Evolutionary conservation across 192 early-diverging fungal genomes (phyloP).

Genomic region (Linnemannia schmuckeri): DNA sequence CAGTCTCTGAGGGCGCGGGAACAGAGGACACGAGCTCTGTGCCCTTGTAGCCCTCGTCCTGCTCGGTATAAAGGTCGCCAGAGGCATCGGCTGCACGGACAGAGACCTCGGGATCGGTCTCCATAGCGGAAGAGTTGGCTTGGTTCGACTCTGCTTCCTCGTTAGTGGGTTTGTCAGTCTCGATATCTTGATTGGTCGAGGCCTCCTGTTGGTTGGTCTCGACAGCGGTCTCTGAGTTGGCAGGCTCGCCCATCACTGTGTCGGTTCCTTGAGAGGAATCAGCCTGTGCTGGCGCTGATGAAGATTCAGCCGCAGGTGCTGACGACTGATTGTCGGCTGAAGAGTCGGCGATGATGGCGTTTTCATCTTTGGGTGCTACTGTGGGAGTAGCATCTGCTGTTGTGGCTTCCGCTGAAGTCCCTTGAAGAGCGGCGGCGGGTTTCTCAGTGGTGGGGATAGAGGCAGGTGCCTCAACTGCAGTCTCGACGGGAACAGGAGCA

Average conservation of each 20-base stretch:
- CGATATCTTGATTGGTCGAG: not conserved
- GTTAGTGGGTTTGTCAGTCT: not conserved
- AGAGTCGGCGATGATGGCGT: not conserved
- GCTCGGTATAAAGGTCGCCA: conserved; percentile 31
- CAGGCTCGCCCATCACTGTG: not conserved
- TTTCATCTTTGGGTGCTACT: not conserved
- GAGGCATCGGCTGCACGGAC: not conserved
- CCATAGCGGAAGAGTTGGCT: conserved; percentile 14
- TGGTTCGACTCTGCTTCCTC: not conserved
- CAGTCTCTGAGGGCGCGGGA: conserved; percentile 16
- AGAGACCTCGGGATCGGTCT: conserved; percentile 14
- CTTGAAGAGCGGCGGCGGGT: not conserved
- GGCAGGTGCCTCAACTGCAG: not conserved
- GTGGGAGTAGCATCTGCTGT: not conserved
- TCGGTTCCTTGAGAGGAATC: not conserved
- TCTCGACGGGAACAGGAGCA: not conserved
- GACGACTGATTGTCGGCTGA: not conserved
- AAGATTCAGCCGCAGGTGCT: conserved; percentile 9
- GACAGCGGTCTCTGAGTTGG: not conserved
- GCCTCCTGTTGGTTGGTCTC: conserved; percentile 3
- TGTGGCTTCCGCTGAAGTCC: not conserved
- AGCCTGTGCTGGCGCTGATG: not conserved
- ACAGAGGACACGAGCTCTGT: conserved; percentile 23
- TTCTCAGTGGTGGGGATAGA: not conserved
- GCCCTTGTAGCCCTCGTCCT: conserved; percentile 26